phyloP scores from a whole-genome alignment of 495 filamentous ascomycete species.

The Neurospora discreta region DNA sequence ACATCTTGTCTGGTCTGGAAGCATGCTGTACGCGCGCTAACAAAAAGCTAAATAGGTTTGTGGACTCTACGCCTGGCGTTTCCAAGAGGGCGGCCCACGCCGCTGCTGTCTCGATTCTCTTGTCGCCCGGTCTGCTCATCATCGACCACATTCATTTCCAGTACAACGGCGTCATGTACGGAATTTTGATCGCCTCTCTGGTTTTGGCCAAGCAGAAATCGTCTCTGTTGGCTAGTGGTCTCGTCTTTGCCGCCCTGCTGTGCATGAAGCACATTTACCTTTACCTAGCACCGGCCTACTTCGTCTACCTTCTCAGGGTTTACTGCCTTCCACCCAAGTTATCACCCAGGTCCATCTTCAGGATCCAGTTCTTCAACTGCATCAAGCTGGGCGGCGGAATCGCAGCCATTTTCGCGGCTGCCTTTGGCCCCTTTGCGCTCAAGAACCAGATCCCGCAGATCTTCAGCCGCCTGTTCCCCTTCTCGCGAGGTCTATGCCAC shows the following conservation, averaged over 20 bases:
- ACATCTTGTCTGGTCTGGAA: neutral
- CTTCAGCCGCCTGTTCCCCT: conserved; percentile 77
- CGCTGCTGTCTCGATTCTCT: conserved; percentile 76
- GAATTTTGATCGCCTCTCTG: conserved; percentile 73
- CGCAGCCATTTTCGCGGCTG: conserved; percentile 58
- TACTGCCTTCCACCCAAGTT: conserved; percentile 85
- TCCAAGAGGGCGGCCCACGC: conserved; percentile 74
- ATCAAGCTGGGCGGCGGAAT: conserved; percentile 73
- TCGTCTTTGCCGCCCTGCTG: conserved; percentile 72
- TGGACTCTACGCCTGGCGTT: conserved; percentile 50
- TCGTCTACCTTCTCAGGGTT: conserved; percentile 72
- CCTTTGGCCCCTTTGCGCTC: conserved; percentile 81
- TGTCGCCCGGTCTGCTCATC: conserved; percentile 88
- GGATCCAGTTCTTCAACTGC: conserved; percentile 63
- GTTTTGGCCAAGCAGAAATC: conserved; percentile 69
- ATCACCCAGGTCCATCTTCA: conserved; percentile 63
- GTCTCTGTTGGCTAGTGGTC: conserved; percentile 63
- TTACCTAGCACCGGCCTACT: conserved; percentile 93
- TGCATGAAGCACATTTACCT: conserved; percentile 98
- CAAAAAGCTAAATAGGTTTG: conserved; percentile 40
- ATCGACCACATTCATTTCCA: conserved; percentile 99
- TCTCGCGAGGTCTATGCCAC: conserved; percentile 86
- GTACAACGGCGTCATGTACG: conserved; percentile 96
- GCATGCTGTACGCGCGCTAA: conserved; percentile 6
- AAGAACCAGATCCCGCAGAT: conserved; percentile 85